These are phyloP conservation scores for Diutina rugosa DNA, from an alignment of 1,139 yeast species.

Conservation along the genomic window DNA sequence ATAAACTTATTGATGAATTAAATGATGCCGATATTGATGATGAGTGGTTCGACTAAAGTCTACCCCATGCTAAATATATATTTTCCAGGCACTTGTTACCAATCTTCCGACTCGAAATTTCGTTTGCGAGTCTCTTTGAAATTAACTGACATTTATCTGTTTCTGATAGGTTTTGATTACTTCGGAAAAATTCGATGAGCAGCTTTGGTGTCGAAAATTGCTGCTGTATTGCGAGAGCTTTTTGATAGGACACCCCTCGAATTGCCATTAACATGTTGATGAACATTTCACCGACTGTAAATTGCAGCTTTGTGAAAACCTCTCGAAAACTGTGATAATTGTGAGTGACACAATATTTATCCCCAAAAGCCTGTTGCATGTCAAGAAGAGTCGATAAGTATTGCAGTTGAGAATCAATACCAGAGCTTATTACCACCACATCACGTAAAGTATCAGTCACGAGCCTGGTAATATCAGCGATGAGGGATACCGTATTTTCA, in stretches of 20 bases:
- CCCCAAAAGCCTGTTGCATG: constrained; percentile 33
- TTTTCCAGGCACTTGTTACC: neutral
- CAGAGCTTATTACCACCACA: constrained; percentile 37
- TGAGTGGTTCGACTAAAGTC: constrained; percentile 1
- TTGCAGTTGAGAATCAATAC: constrained; percentile 39
- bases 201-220: constrained; percentile 50
- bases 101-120: neutral
- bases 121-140: neutral
- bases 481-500: constrained; percentile 62
- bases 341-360: constrained; percentile 43
- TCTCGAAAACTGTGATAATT: constrained; percentile 53
- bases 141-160: neutral
- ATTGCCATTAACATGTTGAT: constrained; percentile 67
- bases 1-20: neutral
- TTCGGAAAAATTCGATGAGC: constrained; percentile 24
- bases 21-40: constrained; percentile 1
- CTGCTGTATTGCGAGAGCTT: constrained; percentile 66
- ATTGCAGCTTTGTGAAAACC: constrained; percentile 57
- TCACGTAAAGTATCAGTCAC: constrained; percentile 17
- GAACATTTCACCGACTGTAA: constrained; percentile 67
- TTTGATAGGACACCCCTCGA: constrained; percentile 72
- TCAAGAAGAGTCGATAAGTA: constrained; percentile 25
- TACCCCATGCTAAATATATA: constrained; percentile 1
- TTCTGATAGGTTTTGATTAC: neutral
- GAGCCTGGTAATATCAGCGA: constrained; percentile 42